A percentile compares a stretch with the other conserved stretches of the same genome.
phyloP scores from a whole-genome alignment of 2,329 filamentous ascomycete species.

The Stagonosporopsis tanaceti region DNA sequence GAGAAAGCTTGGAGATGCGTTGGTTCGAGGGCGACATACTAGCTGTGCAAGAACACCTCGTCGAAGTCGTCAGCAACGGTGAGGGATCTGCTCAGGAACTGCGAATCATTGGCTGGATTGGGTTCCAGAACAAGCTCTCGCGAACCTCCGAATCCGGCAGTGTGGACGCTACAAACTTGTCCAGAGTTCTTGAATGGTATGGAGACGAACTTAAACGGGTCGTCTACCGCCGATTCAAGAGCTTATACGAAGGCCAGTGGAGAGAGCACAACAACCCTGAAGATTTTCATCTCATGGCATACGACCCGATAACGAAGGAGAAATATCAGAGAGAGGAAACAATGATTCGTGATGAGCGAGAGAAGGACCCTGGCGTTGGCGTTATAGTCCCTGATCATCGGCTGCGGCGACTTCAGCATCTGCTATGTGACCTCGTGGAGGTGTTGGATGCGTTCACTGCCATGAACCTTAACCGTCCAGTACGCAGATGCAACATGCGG shows the following conservation, averaged over 20 bases:
- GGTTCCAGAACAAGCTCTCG: slow-evolving; percentile 9
- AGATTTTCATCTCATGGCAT: too few relatives aligned
- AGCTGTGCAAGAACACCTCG: slow-evolving; percentile 14
- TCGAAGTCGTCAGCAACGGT: neutral
- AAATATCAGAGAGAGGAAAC: slow-evolving; percentile 2
- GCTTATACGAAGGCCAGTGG: slow-evolving; percentile 6
- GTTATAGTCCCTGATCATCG: slow-evolving; percentile 18
- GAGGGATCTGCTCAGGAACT: slow-evolving; percentile 1
- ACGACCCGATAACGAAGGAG: neutral
- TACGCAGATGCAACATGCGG: slow-evolving; percentile 5
- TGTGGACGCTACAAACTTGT: neutral
- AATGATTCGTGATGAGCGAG: neutral
- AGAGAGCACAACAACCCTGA: slow-evolving; percentile 3
- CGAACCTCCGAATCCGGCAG: too few relatives aligned
- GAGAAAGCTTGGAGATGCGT: slow-evolving; percentile 17
- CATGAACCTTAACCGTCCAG: slow-evolving; percentile 13
- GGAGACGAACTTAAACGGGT: slow-evolving; percentile 13
- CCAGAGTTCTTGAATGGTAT: slow-evolving; percentile 11
- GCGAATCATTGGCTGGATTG: slow-evolving; percentile 10
- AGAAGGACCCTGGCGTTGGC: slow-evolving; percentile 2
- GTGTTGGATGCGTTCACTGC: slow-evolving; percentile 7
- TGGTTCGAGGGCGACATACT: slow-evolving; percentile 22
- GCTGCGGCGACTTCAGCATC: slow-evolving; percentile 15
- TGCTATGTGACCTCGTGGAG: slow-evolving; percentile 15
- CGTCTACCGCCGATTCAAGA: slow-evolving; percentile 11